phyloP scores from a whole-genome alignment of 1,139 yeast species.

The Yamadazyma spencermartinsiae region DNA sequence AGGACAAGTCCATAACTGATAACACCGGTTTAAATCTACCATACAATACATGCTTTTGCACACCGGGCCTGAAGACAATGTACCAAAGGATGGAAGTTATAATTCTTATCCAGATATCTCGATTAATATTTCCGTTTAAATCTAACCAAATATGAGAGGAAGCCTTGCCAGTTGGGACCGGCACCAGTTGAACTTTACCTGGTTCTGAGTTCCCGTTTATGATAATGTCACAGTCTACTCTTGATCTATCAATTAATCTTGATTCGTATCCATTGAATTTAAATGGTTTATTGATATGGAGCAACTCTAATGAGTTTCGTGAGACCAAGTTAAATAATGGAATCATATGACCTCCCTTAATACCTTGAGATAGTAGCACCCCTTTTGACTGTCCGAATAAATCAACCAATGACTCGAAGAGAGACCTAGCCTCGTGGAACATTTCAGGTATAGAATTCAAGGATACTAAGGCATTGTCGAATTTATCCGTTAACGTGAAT shows the following conservation, averaged over 20 bases:
- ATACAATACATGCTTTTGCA: slow-evolving; percentile 36
- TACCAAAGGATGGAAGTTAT: slow-evolving; percentile 49
- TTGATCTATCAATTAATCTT: slow-evolving; percentile 58
- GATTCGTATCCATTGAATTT: slow-evolving; percentile 60
- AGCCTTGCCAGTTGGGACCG: slow-evolving; percentile 60
- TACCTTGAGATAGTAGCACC: slow-evolving; percentile 55
- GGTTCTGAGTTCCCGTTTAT: slow-evolving; percentile 15
- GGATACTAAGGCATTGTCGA: slow-evolving; percentile 41
- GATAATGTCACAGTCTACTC: slow-evolving; percentile 65
- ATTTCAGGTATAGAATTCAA: slow-evolving; percentile 39
- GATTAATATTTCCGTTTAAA: slow-evolving; percentile 58
- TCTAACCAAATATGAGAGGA: slow-evolving; percentile 77
- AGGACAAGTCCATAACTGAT: slow-evolving; percentile 49
- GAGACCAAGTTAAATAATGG: slow-evolving; percentile 50
- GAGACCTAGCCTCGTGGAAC: slow-evolving; percentile 45
- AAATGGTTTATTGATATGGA: slow-evolving; percentile 55
- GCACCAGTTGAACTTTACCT: slow-evolving; percentile 11
- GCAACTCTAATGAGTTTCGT: slow-evolving; percentile 34
- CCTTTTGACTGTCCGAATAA: slow-evolving; percentile 48
- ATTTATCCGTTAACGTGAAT: slow-evolving; percentile 60
- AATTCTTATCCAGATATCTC: slow-evolving; percentile 58
- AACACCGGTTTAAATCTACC: slow-evolving; percentile 41
- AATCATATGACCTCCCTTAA: slow-evolving; percentile 59
- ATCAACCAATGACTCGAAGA: slow-evolving; percentile 40
- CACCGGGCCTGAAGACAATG: slow-evolving; percentile 70